Evolutionary conservation across 768 basidiomycete genomes (phyloP).

Genomic region (Tulasnella sp.): DNA sequence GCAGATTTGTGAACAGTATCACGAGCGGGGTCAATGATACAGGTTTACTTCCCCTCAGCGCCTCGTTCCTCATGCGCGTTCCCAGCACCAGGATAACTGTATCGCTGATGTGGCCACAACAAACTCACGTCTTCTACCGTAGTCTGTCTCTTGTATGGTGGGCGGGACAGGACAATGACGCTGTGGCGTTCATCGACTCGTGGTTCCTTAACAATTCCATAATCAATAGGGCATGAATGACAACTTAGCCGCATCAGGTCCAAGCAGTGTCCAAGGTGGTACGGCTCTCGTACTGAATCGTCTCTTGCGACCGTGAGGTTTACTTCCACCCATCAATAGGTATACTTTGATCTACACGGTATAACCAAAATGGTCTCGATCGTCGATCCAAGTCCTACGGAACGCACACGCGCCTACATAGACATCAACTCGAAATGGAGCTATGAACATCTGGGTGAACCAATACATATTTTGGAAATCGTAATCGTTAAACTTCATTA

Average conservation of each 20-base stretch:
- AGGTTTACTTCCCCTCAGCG: slow-evolving; percentile 44
- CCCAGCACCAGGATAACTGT: no score
- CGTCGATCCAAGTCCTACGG: slow-evolving; percentile 23
- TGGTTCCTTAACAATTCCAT: slow-evolving; percentile 52
- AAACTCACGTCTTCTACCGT: no score
- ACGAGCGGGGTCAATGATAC: slow-evolving; percentile 44
- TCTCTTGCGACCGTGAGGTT: no score
- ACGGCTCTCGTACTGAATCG: slow-evolving; percentile 17
- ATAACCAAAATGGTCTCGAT: slow-evolving; percentile 22
- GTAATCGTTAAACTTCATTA: no score
- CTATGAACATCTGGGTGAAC: slow-evolving; percentile 21
- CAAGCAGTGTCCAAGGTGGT: slow-evolving; percentile 21
- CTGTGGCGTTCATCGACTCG: slow-evolving; percentile 38
- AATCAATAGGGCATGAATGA: no score
- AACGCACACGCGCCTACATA: slow-evolving; percentile 17
- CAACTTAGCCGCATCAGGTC: no score
- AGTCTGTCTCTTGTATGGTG: no score
- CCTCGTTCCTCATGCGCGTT: no score
- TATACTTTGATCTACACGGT: slow-evolving; percentile 24
- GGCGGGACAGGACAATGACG: slow-evolving; percentile 34
- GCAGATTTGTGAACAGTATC: slow-evolving; percentile 50
- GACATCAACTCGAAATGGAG: slow-evolving; percentile 21
- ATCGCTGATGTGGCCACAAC: no score
- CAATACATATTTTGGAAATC: slow-evolving; percentile 22
- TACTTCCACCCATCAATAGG: slow-evolving; percentile 20